Evolutionary conservation across 176 grass and related monocot genomes (phyloP), one percentile per base, ranked within the genome.

Genomic region (Luzula sylvatica): DNA sequence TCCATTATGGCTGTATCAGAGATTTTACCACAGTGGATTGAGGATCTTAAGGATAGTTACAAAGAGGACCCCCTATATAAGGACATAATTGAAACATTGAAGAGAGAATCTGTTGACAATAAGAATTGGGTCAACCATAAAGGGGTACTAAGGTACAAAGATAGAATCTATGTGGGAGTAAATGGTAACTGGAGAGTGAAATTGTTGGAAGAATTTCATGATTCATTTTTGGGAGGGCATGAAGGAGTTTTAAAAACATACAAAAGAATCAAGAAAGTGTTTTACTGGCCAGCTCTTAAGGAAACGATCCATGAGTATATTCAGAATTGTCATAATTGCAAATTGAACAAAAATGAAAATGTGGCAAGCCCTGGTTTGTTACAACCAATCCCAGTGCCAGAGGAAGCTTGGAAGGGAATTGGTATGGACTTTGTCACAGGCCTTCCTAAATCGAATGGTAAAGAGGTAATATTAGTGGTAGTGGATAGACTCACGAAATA

Each of bases 391-490:
- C 63, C 46, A 0, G n/a, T 67, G 0, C 46, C 63, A 3, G 12
- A 13, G 20, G 6, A 32, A 3, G 50, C 50, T 0, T 67, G 63
- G 63, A 7, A 14, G 0, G 8, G 50, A 13, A 19, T 53, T 20
- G 18, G 26, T 3, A 23, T 68, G 48, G 50, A 55, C 14, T 68
- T 68, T 13, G 24, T 68, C 11, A 4, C 22, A 8, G 60, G 60
- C 0, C 15, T 65, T 0, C 57, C 57, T 0, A 40, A 14, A 3
- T 43, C 26, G 0, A 5, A 45, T 3, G 57, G 38, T 0, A 61
- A 20, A 13, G 4, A 46, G 0, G 17, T 24, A 0, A 67, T 67
- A 4, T 12, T 67, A 16, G 63, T 67, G n/a, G n/a, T n/a, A n/a
- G n/a, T n/a, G n/a, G n/a, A n/a, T n/a, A n/a, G n/a, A n/a, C n/a